A percentile compares a stretch with the other conserved stretches of the same genome.
These are phyloP conservation scores for Rhodotorula diobovata DNA, from an alignment of 768 basidiomycete genomes.

Conservation along the genomic window DNA sequence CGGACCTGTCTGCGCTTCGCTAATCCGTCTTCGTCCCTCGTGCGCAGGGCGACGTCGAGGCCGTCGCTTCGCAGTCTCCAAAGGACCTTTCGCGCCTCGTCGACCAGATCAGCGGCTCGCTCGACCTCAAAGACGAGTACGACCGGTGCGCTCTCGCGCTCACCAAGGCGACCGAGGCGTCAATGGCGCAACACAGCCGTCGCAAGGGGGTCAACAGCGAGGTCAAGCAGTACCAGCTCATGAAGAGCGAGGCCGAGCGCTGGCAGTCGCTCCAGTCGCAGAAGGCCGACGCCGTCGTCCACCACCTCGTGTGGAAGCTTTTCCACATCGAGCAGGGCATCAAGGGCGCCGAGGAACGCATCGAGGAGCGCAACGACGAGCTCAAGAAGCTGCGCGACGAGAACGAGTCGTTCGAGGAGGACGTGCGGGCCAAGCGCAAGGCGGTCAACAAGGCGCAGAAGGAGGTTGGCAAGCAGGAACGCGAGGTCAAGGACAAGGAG, in stretches of 20 bases:
- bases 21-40: background rate
- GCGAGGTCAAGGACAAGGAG: slow-evolving; percentile 81
- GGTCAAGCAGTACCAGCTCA: slow-evolving; percentile 95
- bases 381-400: slow-evolving; percentile 65
- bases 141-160: slow-evolving; percentile 81
- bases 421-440: slow-evolving; percentile 72
- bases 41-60: slow-evolving; percentile 79
- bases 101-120: slow-evolving; percentile 76
- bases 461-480: slow-evolving; percentile 75
- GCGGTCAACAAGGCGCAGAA: slow-evolving; percentile 75
- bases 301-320: slow-evolving; percentile 77
- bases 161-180: slow-evolving; percentile 86
- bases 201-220: slow-evolving; percentile 88
- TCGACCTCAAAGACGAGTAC: slow-evolving; percentile 82
- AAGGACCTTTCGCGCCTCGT: slow-evolving; percentile 83
- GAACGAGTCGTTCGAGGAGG: slow-evolving; percentile 59
- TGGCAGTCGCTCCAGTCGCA: slow-evolving; percentile 65
- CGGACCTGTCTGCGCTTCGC: background rate
- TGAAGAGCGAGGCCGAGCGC: slow-evolving; percentile 84
- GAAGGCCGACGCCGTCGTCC: slow-evolving; percentile 75
- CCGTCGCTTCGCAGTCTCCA: slow-evolving; percentile 89
- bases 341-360: slow-evolving; percentile 63
- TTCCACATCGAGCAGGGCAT: slow-evolving; percentile 84
- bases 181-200: slow-evolving; percentile 90
- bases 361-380: slow-evolving; percentile 68